phyloP scores from a whole-genome alignment of 2,329 filamentous ascomycete species.

The Tolypocladium inflatum region DNA sequence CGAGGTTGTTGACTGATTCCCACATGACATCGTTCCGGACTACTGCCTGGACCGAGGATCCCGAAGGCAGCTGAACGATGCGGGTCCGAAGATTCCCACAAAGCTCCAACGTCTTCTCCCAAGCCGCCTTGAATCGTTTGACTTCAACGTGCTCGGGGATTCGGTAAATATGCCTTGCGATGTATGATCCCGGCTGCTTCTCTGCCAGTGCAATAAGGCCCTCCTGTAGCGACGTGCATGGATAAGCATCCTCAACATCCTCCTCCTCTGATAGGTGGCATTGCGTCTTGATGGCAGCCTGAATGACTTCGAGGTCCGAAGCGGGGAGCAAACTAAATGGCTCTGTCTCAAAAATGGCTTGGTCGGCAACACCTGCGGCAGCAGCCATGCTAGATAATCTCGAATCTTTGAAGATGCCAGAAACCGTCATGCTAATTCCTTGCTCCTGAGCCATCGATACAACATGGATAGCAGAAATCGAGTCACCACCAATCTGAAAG shows the following conservation, averaged over 20 bases:
- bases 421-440: background rate
- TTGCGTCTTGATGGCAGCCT: too few species aligned
- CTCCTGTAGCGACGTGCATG: background rate
- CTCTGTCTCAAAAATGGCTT: background rate
- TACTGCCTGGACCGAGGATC: too few species aligned
- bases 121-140: background rate
- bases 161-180: background rate
- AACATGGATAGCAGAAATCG: conserved; percentile 7
- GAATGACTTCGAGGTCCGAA: too few species aligned
- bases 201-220: background rate
- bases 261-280: too few species aligned
- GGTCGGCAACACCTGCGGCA: background rate
- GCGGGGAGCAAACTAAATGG: background rate
- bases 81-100: background rate
- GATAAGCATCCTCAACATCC: background rate
- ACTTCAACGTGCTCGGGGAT: background rate
- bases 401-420: background rate
- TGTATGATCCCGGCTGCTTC: background rate
- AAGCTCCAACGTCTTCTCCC: background rate
- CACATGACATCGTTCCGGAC: too few species aligned
- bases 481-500: conserved; percentile 1
- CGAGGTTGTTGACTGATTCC: too few species aligned
- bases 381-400: background rate
- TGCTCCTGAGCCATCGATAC: background rate
- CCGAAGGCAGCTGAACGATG: background rate